phyloP scores from a whole-genome alignment of 2,329 filamentous ascomycete genomes.

The Tolypocladium album region DNA sequence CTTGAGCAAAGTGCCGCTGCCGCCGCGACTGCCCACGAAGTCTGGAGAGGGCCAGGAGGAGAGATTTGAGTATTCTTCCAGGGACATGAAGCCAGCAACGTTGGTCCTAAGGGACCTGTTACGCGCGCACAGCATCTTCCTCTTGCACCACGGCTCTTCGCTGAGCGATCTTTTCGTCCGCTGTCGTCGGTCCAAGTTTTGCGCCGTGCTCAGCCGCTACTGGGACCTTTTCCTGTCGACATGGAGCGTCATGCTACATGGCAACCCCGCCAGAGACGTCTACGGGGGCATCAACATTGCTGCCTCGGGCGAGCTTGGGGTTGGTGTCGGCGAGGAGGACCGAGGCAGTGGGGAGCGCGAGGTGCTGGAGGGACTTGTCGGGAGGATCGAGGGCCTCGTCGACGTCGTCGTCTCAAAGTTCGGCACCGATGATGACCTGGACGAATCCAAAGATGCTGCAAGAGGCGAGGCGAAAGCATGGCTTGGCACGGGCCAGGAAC shows the following conservation, averaged over 20 bases:
- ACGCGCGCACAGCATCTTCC: conserved; percentile 73
- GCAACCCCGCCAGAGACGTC: conserved; percentile 71
- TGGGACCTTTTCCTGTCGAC: conserved; percentile 62
- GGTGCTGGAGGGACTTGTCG: conserved; percentile 80
- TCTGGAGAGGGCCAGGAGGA: conserved; percentile 28
- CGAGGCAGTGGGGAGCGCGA: conserved; percentile 88
- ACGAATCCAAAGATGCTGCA: conserved; percentile 10
- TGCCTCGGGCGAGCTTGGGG: conserved; percentile 79
- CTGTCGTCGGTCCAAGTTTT: conserved; percentile 56
- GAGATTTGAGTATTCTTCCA: conserved; percentile 69
- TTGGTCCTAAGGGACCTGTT: conserved; percentile 72
- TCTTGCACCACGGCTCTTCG: conserved; percentile 75
- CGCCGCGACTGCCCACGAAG: conserved; percentile 36
- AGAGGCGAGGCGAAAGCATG: conserved; percentile 34
- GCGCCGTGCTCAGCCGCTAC: conserved; percentile 62
- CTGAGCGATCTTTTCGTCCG: conserved; percentile 59
- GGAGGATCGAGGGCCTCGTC: conserved; percentile 69
- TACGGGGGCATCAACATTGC: conserved; percentile 81
- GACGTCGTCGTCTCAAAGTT: conserved; percentile 85
- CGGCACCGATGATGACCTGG: conserved; percentile 36
- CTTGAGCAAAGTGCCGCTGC: conserved; percentile 60
- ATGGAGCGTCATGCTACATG: conserved; percentile 87
- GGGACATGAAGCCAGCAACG: conserved; percentile 75
- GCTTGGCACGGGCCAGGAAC: conserved; percentile 62
- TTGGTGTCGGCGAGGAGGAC: conserved; percentile 92